Conservation (phyloP, 2,329 filamentous ascomycete species). For the Colletotrichum echinochloae region DNA sequence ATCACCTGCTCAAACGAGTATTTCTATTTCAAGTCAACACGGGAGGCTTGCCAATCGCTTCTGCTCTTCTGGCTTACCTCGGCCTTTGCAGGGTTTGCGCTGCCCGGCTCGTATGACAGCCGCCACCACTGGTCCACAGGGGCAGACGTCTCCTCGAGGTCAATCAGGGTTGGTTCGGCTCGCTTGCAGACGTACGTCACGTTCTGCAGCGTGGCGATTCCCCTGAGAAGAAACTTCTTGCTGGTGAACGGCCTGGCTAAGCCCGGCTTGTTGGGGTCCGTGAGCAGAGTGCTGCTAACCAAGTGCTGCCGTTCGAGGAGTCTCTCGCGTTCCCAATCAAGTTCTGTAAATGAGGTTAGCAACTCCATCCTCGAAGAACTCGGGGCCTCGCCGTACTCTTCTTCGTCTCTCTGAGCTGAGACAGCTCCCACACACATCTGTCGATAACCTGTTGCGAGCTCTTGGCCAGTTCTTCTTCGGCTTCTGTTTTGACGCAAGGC, state of each 20-base stretch:
- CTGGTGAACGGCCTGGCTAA: slow-evolving; percentile 54
- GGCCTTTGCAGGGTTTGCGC: slow-evolving; percentile 56
- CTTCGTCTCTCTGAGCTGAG: slow-evolving; percentile 50
- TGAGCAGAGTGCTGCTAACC: slow-evolving; percentile 55
- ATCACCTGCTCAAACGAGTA: slow-evolving; percentile 59
- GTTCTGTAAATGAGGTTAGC: slow-evolving; percentile 46
- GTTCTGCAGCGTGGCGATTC: slow-evolving; percentile 60
- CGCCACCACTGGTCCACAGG: slow-evolving; percentile 68
- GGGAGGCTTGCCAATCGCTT: neutral
- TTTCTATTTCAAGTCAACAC: slow-evolving; percentile 55
- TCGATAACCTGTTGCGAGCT: slow-evolving; percentile 51
- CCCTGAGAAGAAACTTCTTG: slow-evolving; percentile 63
- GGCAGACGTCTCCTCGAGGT: slow-evolving; percentile 51
- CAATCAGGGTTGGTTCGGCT: slow-evolving; percentile 55
- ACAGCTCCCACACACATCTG: slow-evolving; percentile 49
- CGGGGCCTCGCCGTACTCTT: slow-evolving; percentile 49
- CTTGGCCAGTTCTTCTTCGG: slow-evolving; percentile 47
- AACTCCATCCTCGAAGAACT: too few species aligned
- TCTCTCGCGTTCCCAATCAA: slow-evolving; percentile 48
- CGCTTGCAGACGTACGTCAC: slow-evolving; percentile 64
- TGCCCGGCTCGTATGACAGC: slow-evolving; percentile 54
- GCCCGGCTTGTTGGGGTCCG: slow-evolving; percentile 52
- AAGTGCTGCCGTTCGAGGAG: slow-evolving; percentile 52
- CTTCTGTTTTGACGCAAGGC: slow-evolving; percentile 51
- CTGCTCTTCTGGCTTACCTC: slow-evolving; percentile 56